A percentile compares a stretch with the other conserved stretches of the same genome.
These are phyloP conservation scores for Aspergillus cavernicola DNA, from an alignment of 495 filamentous ascomycete genomes.

Conservation along the genomic window DNA sequence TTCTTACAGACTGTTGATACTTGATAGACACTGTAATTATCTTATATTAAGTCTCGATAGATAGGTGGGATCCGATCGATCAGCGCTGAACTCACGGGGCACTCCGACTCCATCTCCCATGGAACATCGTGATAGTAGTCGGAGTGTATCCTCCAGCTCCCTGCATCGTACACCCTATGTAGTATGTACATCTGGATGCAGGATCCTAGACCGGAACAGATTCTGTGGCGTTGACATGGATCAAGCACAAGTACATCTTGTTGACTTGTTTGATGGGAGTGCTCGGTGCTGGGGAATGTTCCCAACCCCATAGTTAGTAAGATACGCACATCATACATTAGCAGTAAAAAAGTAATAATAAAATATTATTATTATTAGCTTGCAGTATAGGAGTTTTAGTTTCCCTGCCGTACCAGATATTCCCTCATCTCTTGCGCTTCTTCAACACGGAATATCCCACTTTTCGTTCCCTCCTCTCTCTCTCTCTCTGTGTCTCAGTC, in stretches of 20 bases:
- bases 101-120: conserved; percentile 1
- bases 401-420: not conserved
- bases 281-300: too few relatives aligned
- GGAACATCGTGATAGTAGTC: conserved; percentile 2
- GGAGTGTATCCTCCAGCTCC: not conserved
- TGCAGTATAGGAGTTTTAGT: not conserved
- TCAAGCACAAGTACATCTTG: too few relatives aligned
- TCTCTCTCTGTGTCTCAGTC: conserved; percentile 3
- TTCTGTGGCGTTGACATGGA: too few relatives aligned
- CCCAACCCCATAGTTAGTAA: not conserved
- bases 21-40: not conserved
- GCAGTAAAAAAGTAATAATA: not conserved
- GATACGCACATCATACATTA: conserved; percentile 5
- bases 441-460: conserved; percentile 9
- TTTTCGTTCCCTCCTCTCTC: conserved; percentile 5
- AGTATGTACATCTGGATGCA: not conserved
- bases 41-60: not conserved
- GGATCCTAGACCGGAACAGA: too few relatives aligned
- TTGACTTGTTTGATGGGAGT: too few relatives aligned
- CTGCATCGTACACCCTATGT: not conserved
- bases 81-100: conserved; percentile 9
- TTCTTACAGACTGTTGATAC: not conserved
- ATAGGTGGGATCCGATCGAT: conserved; percentile 15
- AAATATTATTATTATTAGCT: conserved; percentile 5
- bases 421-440: conserved; percentile 11